A percentile compares a stretch with the other conserved stretches of the same genome.
Conservation (phyloP, 2,329 filamentous ascomycete species). For the Paracorniculantispora psalliotae region DNA sequence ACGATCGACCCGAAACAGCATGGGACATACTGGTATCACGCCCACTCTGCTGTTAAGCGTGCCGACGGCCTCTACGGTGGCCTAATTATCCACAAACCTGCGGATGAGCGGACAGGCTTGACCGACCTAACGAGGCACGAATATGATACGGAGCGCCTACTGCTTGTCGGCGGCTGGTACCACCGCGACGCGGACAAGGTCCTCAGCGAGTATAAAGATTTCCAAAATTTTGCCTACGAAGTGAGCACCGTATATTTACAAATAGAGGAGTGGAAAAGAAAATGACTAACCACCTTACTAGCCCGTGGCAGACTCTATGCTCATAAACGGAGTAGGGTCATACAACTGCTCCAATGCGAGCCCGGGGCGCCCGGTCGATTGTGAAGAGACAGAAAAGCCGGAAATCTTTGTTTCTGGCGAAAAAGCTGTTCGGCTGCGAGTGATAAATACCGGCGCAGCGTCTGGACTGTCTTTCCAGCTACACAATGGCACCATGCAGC, state of each 20-base stretch:
- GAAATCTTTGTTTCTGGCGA: neutral
- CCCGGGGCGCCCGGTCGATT: constrained; percentile 10
- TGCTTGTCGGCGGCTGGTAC: constrained; percentile 17
- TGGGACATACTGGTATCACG: constrained; percentile 52
- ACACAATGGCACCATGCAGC: constrained; percentile 13
- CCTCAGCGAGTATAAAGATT: constrained; percentile 13
- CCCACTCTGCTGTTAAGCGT: constrained; percentile 15
- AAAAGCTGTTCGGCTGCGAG: constrained; percentile 12
- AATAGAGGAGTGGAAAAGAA: no score
- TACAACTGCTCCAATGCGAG: constrained; percentile 15
- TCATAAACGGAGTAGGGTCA: constrained; percentile 15
- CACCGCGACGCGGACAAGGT: constrained; percentile 11
- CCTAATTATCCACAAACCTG: constrained; percentile 13
- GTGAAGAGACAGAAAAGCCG: constrained; percentile 3
- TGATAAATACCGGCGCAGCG: constrained; percentile 15
- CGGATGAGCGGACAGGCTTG: neutral
- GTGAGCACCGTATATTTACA: neutral
- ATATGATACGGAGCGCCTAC: constrained; percentile 11
- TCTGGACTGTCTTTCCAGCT: constrained; percentile 17
- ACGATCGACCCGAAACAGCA: constrained; percentile 37
- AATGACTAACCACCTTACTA: neutral
- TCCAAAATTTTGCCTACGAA: constrained; percentile 14
- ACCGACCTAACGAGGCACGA: constrained; percentile 7
- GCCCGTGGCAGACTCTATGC: constrained; percentile 15
- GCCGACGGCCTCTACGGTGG: constrained; percentile 17